phyloP scores from a whole-genome alignment of 257 asterid genomes.

The Fraxinus anomala region DNA sequence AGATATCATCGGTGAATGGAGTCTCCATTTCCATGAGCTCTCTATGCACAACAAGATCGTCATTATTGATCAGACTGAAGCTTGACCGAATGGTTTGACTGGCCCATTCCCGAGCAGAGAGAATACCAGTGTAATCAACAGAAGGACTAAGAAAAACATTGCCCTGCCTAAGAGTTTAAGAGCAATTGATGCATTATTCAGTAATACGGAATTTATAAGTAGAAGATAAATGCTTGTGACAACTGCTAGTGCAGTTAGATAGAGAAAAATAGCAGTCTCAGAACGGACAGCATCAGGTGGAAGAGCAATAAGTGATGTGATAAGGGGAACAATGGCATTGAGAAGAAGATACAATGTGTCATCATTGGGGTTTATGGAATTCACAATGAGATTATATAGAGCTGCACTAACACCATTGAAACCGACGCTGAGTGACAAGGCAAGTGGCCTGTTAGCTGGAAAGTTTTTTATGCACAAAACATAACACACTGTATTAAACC shows the following conservation, averaged over 20 bases:
- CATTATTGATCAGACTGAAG: slow-evolving; percentile 21
- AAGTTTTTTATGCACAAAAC: slow-evolving; percentile 63
- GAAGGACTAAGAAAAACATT: slow-evolving; percentile 47
- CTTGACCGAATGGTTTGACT: neutral
- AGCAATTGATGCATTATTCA: slow-evolving; percentile 31
- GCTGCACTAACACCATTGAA: slow-evolving; percentile 69
- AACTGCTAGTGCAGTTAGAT: slow-evolving; percentile 40
- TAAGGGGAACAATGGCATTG: slow-evolving; percentile 52
- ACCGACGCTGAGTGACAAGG: slow-evolving; percentile 59
- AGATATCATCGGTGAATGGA: slow-evolving; percentile 11
- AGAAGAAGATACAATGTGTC: slow-evolving; percentile 53
- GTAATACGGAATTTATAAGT: slow-evolving; percentile 32
- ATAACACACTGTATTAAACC: slow-evolving; percentile 71
- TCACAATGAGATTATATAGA: slow-evolving; percentile 55
- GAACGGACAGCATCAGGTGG: slow-evolving; percentile 20
- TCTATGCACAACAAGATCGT: slow-evolving; percentile 32
- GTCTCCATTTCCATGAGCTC: slow-evolving; percentile 26
- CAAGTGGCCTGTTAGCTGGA: slow-evolving; percentile 46
- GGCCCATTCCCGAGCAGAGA: too few relatives aligned
- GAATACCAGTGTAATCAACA: neutral
- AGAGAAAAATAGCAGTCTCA: slow-evolving; percentile 39
- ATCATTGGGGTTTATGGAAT: slow-evolving; percentile 45
- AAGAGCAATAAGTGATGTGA: slow-evolving; percentile 37
- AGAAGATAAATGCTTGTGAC: slow-evolving; percentile 60
- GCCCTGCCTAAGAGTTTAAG: slow-evolving; percentile 45